A percentile compares a stretch with the other conserved stretches of the same genome.
These are phyloP conservation scores for Trichosporon coremiiforme DNA, from an alignment of 1,284 basidiomycete genomes.

Conservation along the genomic window DNA sequence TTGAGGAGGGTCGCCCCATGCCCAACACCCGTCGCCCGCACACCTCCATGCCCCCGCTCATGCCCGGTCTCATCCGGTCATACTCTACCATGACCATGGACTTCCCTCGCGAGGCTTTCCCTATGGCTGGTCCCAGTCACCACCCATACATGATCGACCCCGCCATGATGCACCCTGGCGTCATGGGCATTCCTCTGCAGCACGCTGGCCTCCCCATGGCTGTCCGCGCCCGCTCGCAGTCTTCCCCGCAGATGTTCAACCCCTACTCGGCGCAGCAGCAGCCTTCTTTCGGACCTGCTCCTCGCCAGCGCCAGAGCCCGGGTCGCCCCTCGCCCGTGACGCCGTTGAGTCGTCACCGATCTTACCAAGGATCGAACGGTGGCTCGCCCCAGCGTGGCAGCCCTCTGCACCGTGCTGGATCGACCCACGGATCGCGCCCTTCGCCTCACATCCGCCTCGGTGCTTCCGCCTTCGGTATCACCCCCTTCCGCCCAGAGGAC, in stretches of 20 bases:
- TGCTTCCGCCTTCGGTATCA: slow-evolving; percentile 30
- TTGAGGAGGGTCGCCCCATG: slow-evolving; percentile 34
- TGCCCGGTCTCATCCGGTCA: slow-evolving; percentile 28
- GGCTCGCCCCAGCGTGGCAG: slow-evolving; percentile 26
- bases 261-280: slow-evolving; percentile 24
- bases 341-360: slow-evolving; percentile 26
- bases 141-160: slow-evolving; percentile 22
- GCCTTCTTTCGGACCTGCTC: slow-evolving; percentile 30
- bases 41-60: slow-evolving; percentile 19
- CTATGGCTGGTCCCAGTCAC: slow-evolving; percentile 29
- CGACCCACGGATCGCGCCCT: slow-evolving; percentile 26
- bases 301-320: slow-evolving; percentile 31
- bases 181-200: slow-evolving; percentile 20
- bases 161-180: slow-evolving; percentile 22
- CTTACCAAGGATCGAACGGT: slow-evolving; percentile 26
- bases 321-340: slow-evolving; percentile 28
- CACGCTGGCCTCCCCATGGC: slow-evolving; percentile 12
- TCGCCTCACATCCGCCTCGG: slow-evolving; percentile 29
- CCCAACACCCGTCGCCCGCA: slow-evolving; percentile 28
- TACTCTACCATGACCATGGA: slow-evolving; percentile 33
- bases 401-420: slow-evolving; percentile 29
- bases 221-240: slow-evolving; percentile 33
- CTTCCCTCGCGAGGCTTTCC: slow-evolving; percentile 28
- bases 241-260: slow-evolving; percentile 29
- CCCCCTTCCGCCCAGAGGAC: slow-evolving; percentile 23